Evolutionary conservation across 495 filamentous ascomycete species (phyloP), one percentile per base, ranked within the genome.

Genomic region (Talaromyces thailandensis): DNA sequence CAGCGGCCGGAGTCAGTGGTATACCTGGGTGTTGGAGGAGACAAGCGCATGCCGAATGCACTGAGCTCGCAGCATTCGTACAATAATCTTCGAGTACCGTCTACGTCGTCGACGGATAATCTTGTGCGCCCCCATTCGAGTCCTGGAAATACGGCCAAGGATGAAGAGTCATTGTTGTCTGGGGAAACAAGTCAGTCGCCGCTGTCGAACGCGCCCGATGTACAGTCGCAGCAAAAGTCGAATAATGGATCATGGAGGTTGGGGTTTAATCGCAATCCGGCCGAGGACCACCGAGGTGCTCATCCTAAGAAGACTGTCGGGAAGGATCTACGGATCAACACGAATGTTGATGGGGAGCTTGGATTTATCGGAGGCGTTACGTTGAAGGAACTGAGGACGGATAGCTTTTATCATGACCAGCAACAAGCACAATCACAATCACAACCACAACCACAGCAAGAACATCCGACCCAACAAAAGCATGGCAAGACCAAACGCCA

Each of bases 401-500:
- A 64, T 8, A 24, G 60, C 2, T 32, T 29, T 32, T 60, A 58
- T 71, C 74, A n/a, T 25, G 56, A 55, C 18, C 65, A 45, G n/a
- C 72, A 77, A 61, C 71, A 74, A 12, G 73, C 76, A 60, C 55
- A 63, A 43, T 62, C 67, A n/a, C 55, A 60, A 24, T 73, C 24
- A 55, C 51, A 55, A 55, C 2, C 23, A 23, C 55, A 57, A 23
- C 7, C 14, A 35, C 28, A 57, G 16, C 55, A 35, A 11, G 12
- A 56, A 18, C 53, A 56, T 29, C 18, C 68, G 66, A 61, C 64
- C 1, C 69, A 73, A 52, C 76, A 76, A 57, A 77, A 74, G 60
- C 73, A 74, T 21, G 76, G 81, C 16, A 89, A 85, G 69, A 78
- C 81, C 11, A 86, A 83, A 76, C 79, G 89, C 24, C 84, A 87